Evolutionary conservation across 352 stramenopile genomes (phyloP).

Genomic region (Pythium diclinum): DNA sequence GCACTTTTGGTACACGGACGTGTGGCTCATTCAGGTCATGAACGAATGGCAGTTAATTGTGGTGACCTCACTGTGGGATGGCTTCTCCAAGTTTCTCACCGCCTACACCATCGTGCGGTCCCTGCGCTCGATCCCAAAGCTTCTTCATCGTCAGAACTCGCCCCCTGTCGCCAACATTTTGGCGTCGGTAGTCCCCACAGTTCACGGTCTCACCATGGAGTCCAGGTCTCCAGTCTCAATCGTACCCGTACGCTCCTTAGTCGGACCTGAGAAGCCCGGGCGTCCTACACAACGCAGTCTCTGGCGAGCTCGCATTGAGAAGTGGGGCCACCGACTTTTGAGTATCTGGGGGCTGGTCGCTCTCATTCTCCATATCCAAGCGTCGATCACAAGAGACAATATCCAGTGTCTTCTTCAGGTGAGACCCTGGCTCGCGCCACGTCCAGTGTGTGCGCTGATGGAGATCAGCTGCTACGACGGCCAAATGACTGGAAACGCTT

Average conservation of each 20-base stretch:
- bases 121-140: constrained; percentile 22
- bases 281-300: no score
- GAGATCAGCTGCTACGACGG: constrained; percentile 28
- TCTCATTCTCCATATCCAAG: no score
- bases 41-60: constrained; percentile 30
- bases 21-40: constrained; percentile 28
- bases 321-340: constrained; percentile 16
- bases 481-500: constrained; percentile 2
- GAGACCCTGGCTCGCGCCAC: constrained; percentile 23
- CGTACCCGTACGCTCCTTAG: no score
- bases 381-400: neutral
- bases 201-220: no score
- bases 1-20: constrained; percentile 24
- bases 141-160: no score
- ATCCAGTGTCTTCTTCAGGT: constrained; percentile 27
- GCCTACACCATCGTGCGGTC: constrained; percentile 19
- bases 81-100: constrained; percentile 27
- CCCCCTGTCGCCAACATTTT: no score
- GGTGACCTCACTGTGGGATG: constrained; percentile 23
- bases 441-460: constrained; percentile 27
- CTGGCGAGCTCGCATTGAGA: no score
- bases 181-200: no score
- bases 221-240: no score
- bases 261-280: no score
- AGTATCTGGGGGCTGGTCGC: constrained; percentile 24